phyloP scores from a whole-genome alignment of 2,329 filamentous ascomycete genomes.

The Didymellaceae sp. region DNA sequence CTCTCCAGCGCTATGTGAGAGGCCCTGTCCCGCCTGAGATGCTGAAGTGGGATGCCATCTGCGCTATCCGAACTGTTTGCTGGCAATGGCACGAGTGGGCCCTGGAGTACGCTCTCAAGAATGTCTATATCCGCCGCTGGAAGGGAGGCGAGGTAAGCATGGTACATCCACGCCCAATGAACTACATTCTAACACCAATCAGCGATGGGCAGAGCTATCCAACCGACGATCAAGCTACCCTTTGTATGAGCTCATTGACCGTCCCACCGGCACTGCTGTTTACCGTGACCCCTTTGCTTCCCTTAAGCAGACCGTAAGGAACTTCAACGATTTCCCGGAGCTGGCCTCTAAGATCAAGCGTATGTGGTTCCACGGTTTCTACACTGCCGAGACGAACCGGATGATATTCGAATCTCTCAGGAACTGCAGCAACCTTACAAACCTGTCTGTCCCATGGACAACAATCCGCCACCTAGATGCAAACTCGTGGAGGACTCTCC shows the following conservation, averaged over 20 bases:
- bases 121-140: constrained; percentile 60
- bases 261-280: constrained; percentile 55
- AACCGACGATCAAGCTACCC: constrained; percentile 53
- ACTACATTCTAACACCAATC: constrained; percentile 31
- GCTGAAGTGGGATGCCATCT: constrained; percentile 59
- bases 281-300: constrained; percentile 61
- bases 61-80: constrained; percentile 58
- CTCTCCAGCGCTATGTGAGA: constrained; percentile 58
- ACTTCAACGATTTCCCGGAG: constrained; percentile 54
- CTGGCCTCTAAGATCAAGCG: constrained; percentile 58
- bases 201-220: constrained; percentile 60
- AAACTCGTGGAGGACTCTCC: constrained; percentile 56
- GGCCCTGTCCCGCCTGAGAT: constrained; percentile 59
- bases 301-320: constrained; percentile 55
- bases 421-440: constrained; percentile 56
- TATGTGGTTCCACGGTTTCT: constrained; percentile 63
- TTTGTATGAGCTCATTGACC: constrained; percentile 57
- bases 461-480: constrained; percentile 57
- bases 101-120: constrained; percentile 57
- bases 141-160: constrained; percentile 53
- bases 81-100: constrained; percentile 62
- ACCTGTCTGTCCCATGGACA: constrained; percentile 61
- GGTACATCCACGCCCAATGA: neutral
- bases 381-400: constrained; percentile 58
- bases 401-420: constrained; percentile 57